Evolutionary conservation across 2,329 filamentous ascomycete species (phyloP).

Genomic region (Arthrobotrys entomopaga): DNA sequence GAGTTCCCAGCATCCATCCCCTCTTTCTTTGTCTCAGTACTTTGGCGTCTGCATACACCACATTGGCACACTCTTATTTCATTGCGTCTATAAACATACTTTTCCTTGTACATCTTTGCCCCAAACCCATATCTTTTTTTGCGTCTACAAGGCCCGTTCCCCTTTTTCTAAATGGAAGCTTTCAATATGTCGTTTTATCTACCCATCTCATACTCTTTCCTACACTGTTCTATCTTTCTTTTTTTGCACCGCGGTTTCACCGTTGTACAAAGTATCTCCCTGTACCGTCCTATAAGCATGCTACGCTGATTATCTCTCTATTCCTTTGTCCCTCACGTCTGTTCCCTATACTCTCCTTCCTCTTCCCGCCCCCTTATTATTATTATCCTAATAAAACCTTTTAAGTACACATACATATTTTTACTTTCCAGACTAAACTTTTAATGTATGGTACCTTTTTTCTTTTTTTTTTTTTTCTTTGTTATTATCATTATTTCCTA

Average conservation of each 20-base stretch:
- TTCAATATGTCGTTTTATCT: conserved; percentile 17
- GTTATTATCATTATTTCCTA: too few species aligned
- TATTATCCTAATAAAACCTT: background rate
- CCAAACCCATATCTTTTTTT: conserved; percentile 9
- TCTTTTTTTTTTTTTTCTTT: conserved; percentile 14
- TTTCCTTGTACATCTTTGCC: conserved; percentile 56
- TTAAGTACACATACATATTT: background rate
- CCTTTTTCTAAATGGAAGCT: conserved; percentile 3
- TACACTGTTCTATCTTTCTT: conserved; percentile 21
- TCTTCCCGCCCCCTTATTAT: background rate
- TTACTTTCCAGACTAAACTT: conserved; percentile 39
- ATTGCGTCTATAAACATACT: conserved; percentile 48
- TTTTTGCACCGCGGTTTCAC: conserved; percentile 26
- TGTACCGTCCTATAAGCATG: conserved; percentile 4
- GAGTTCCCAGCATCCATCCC: conserved; percentile 33
- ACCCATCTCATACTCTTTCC: conserved; percentile 3
- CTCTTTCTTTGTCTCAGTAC: conserved; percentile 46
- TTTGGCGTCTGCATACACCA: conserved; percentile 55
- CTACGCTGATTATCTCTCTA: background rate
- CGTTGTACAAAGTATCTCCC: conserved; percentile 49
- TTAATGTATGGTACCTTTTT: conserved; percentile 52
- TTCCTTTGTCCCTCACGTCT: background rate
- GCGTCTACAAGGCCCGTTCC: conserved; percentile 12
- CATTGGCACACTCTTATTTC: conserved; percentile 44
- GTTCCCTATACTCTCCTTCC: background rate